Conservation (phyloP, 2,329 filamentous ascomycete species). For the Penicillium brevicompactum region DNA sequence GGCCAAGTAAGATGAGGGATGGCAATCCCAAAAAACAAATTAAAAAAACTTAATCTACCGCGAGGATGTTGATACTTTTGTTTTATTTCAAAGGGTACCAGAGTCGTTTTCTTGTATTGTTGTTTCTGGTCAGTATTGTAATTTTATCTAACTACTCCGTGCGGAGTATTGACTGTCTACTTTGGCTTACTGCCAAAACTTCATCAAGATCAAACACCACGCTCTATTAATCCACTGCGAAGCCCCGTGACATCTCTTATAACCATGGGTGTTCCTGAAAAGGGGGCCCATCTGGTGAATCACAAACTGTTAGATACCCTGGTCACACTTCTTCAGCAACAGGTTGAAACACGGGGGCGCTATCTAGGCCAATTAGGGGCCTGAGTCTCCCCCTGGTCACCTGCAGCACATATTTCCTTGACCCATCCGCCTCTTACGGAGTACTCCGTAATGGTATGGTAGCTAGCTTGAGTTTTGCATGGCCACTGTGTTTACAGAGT, state of each 20-base stretch:
- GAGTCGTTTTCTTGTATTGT: background rate
- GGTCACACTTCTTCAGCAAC: constrained; percentile 3
- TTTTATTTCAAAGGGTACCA: background rate
- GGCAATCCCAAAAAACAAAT: background rate
- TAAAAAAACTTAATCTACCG: background rate
- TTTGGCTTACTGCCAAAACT: background rate
- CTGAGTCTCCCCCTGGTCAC: background rate
- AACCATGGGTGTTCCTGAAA: background rate
- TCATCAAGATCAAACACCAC: background rate
- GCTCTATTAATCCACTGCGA: background rate
- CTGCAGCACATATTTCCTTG: background rate
- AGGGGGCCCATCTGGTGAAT: background rate
- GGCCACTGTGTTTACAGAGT: background rate
- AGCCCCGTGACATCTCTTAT: background rate
- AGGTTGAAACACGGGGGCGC: constrained; percentile 2
- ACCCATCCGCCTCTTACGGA: background rate
- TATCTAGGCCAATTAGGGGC: background rate
- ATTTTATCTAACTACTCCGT: too few relatives aligned
- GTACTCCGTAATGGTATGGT: background rate
- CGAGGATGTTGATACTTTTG: background rate
- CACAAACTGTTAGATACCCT: background rate
- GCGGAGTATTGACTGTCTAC: background rate
- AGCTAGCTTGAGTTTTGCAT: background rate
- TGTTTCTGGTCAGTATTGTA: background rate
- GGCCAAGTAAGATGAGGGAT: background rate